Percentiles rank a stretch among this genome's conserved stretches.
Conservation (phyloP, 495 filamentous ascomycete species). For the Apiosordaria backusii region DNA sequence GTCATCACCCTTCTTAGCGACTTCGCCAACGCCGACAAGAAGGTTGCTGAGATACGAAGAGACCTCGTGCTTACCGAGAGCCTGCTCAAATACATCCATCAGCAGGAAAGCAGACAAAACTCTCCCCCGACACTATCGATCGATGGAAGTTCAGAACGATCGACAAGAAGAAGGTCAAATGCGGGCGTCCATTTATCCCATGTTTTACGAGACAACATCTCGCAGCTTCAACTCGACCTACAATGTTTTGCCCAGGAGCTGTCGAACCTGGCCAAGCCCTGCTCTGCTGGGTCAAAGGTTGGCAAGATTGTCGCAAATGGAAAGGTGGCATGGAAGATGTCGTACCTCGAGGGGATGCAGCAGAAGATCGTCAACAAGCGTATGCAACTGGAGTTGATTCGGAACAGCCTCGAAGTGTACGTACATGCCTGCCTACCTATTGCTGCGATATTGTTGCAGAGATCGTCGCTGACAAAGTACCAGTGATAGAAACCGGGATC, state of each 20-base stretch:
- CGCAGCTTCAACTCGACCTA: slow-evolving; percentile 9
- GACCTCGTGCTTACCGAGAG: slow-evolving; percentile 7
- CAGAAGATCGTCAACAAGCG: slow-evolving; percentile 9
- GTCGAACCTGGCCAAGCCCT: neutral
- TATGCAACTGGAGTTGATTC: slow-evolving; percentile 8
- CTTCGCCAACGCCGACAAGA: slow-evolving; percentile 3
- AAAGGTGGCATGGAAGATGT: slow-evolving; percentile 9
- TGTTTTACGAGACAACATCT: slow-evolving; percentile 9
- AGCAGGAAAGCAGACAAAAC: slow-evolving; percentile 6
- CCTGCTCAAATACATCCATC: slow-evolving; percentile 8
- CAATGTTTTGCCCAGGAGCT: slow-evolving; percentile 6
- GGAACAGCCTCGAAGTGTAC: slow-evolving; percentile 7
- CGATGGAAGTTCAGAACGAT: neutral
- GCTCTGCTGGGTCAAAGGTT: neutral
- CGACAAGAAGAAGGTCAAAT: neutral
- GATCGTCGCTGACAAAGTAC: neutral
- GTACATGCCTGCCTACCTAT: neutral
- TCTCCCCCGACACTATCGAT: neutral
- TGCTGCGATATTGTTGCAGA: neutral
- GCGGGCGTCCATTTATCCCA: slow-evolving; percentile 2
- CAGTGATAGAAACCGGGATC: neutral
- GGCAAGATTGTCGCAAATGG: neutral
- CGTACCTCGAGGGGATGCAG: slow-evolving; percentile 12
- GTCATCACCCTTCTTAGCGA: slow-evolving; percentile 3
- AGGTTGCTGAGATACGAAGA: slow-evolving; percentile 3